Evolutionary conservation across 108 stramenopile species (phyloP).

Genomic region (Pseudonitzschia multiseries): DNA sequence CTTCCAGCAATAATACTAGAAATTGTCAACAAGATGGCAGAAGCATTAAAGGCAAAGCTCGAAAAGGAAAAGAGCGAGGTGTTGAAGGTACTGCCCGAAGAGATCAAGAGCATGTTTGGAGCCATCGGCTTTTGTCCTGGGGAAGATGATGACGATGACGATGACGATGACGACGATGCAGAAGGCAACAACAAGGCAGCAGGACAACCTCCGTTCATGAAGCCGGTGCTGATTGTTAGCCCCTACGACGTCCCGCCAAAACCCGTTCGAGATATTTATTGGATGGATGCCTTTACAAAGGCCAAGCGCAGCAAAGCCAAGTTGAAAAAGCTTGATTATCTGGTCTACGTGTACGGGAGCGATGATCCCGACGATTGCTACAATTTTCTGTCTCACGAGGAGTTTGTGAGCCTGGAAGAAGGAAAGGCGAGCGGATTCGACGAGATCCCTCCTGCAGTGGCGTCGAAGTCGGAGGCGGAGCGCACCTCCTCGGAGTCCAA

Average conservation of each 20-base stretch:
- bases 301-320: slow-evolving; percentile 20
- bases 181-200: background rate
- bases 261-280: slow-evolving; percentile 31
- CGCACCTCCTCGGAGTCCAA: slow-evolving; percentile 10
- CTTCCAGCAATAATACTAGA: background rate
- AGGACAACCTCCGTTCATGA: background rate
- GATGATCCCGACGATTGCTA: slow-evolving; percentile 24
- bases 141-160: slow-evolving; percentile 24
- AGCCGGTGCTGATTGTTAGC: slow-evolving; percentile 21
- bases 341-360: slow-evolving; percentile 26
- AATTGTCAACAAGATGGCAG: slow-evolving; percentile 3
- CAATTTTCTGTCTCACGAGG: slow-evolving; percentile 23
- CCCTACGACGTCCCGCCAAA: slow-evolving; percentile 26
- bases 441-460: slow-evolving; percentile 1
- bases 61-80: slow-evolving; percentile 20
- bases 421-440: slow-evolving; percentile 11
- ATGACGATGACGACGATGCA: slow-evolving; percentile 7
- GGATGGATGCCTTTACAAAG: slow-evolving; percentile 15
- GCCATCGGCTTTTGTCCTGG: slow-evolving; percentile 19
- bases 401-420: slow-evolving; percentile 20
- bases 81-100: slow-evolving; percentile 14
- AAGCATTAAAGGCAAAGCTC: slow-evolving; percentile 15
- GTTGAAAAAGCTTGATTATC: slow-evolving; percentile 14
- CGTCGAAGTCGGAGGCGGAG: slow-evolving; percentile 2
- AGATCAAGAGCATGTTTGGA: slow-evolving; percentile 21